phyloP scores from a whole-genome alignment of 2,329 filamentous ascomycete genomes.

The Aspergillus fischeri region DNA sequence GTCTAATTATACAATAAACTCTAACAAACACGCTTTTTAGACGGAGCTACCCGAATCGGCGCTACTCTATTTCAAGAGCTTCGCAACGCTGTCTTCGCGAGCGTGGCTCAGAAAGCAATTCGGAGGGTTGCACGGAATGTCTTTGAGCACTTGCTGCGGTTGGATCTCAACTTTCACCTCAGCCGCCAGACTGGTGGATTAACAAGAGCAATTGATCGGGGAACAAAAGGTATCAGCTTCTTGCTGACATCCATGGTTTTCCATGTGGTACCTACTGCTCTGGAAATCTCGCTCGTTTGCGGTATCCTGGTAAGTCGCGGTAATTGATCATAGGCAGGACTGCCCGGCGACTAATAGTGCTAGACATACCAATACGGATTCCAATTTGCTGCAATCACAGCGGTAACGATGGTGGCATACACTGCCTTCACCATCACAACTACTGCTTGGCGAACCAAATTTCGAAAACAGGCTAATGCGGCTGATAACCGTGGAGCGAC shows the following conservation, averaged over 20 bases:
- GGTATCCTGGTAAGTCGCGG: conserved; percentile 65
- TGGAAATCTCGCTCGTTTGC: conserved; percentile 94
- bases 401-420: conserved; percentile 86
- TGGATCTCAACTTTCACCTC: conserved; percentile 92
- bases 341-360: conserved; percentile 10
- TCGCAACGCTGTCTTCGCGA: conserved; percentile 93
- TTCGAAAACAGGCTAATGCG: conserved; percentile 88
- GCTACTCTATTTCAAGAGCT: conserved; percentile 89
- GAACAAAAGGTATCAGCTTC: conserved; percentile 98
- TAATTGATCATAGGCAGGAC: background rate
- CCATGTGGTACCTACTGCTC: conserved; percentile 85
- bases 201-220: conserved; percentile 89
- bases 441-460: conserved; percentile 95
- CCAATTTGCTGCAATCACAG: conserved; percentile 88
- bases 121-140: conserved; percentile 86
- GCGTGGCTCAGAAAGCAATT: conserved; percentile 95
- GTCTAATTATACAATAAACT: background rate
- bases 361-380: conserved; percentile 89
- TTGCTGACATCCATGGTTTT: conserved; percentile 97
- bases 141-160: conserved; percentile 79
- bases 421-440: conserved; percentile 96
- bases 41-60: conserved; percentile 82
- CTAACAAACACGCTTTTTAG: conserved; percentile 32
- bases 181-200: conserved; percentile 91
- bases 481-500: conserved; percentile 95